Evolutionary conservation across 805 yeast genomes (phyloP).

Genomic region (Grigorovia jiainica): DNA sequence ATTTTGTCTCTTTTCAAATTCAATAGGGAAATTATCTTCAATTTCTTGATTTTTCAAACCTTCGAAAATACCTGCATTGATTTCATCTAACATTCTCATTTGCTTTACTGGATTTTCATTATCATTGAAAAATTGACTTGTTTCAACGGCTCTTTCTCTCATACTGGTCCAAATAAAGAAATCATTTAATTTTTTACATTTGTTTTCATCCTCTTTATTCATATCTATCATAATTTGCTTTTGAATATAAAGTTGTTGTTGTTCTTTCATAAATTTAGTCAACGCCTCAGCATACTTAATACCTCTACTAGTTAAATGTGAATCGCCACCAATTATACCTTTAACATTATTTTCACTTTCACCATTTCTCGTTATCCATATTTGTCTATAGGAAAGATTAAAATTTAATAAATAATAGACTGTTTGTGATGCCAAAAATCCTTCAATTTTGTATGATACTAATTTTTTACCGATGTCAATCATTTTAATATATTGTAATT

Average conservation of each 20-base stretch:
- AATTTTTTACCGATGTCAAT: constrained; percentile 92
- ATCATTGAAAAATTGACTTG: constrained; percentile 69
- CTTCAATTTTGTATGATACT: constrained; percentile 81
- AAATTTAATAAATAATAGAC: constrained; percentile 83
- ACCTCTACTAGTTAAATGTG: constrained; percentile 73
- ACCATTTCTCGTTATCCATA: constrained; percentile 93
- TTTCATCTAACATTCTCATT: constrained; percentile 87
- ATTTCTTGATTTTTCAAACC: constrained; percentile 90
- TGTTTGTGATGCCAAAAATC: constrained; percentile 85
- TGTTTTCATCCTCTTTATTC: constrained; percentile 3
- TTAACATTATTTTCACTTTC: constrained; percentile 76
- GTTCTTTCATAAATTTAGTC: constrained; percentile 60
- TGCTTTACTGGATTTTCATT: constrained; percentile 68
- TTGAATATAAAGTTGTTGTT: constrained; percentile 34
- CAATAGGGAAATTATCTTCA: constrained; percentile 60
- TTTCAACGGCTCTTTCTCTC: constrained; percentile 68
- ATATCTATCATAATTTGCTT: constrained; percentile 16
- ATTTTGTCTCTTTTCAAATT: constrained; percentile 62
- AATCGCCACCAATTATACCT: constrained; percentile 91
- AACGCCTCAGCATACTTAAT: constrained; percentile 61
- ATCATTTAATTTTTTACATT: constrained; percentile 34
- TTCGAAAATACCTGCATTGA: constrained; percentile 88
- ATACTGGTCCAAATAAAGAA: constrained; percentile 92
- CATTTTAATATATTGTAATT: constrained; percentile 83
- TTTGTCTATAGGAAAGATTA: constrained; percentile 80